Percentiles rank a stretch among this genome's conserved stretches.
Evolutionary conservation across 169 alveolate genomes (phyloP).

Genomic region (Plasmodium gonderi): DNA sequence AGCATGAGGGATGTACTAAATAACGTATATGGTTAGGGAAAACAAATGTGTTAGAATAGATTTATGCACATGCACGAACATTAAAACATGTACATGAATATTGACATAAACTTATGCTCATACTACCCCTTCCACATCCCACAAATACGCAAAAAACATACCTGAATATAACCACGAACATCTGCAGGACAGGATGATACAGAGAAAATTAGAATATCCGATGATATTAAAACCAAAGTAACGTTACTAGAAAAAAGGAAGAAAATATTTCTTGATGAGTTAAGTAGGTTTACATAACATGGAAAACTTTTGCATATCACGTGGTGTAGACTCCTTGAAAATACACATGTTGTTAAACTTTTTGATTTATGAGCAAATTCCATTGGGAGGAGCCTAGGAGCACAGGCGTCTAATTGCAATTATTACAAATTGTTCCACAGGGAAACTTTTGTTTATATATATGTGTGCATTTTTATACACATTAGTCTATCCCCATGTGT

Average conservation of each 20-base stretch:
- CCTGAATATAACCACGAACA: background rate
- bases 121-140: too few species aligned
- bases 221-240: slow-evolving; percentile 35
- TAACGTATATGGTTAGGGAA: slow-evolving; percentile 37
- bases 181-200: slow-evolving; percentile 10
- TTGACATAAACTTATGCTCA: background rate
- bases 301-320: background rate
- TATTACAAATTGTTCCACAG: background rate
- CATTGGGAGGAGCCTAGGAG: background rate
- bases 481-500: background rate
- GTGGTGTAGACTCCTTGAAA: background rate
- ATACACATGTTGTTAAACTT: background rate
- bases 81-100: background rate
- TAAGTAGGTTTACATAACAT: slow-evolving; percentile 6
- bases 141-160: too few species aligned
- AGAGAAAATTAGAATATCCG: slow-evolving; percentile 11
- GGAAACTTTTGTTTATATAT: background rate
- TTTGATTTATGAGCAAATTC: background rate
- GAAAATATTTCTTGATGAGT: slow-evolving; percentile 12
- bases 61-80: background rate
- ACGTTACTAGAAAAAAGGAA: slow-evolving; percentile 36
- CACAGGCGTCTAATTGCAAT: too few species aligned
- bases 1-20: slow-evolving; percentile 38
- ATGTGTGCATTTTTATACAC: background rate
- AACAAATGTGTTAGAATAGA: background rate